Percentiles rank a stretch among this genome's conserved stretches.
These are phyloP conservation scores for Neurospora terricola DNA, from an alignment of 495 filamentous ascomycete genomes.

Conservation along the genomic window DNA sequence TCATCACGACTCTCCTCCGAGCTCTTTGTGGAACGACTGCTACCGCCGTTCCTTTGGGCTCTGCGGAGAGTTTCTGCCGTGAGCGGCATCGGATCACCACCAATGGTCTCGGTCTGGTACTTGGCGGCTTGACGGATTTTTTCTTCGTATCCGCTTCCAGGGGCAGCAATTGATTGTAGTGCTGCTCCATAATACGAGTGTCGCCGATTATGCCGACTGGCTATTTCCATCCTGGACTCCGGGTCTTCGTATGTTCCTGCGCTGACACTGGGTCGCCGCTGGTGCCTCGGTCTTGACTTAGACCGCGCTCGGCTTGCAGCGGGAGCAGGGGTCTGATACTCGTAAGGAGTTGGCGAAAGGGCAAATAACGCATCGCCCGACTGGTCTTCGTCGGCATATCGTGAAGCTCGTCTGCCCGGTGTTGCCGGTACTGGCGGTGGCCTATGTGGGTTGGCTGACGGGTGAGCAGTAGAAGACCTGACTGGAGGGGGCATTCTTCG, in stretches of 20 bases:
- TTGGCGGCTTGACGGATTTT: conserved; percentile 34
- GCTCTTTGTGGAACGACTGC: conserved; percentile 43
- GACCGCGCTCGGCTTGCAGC: conserved; percentile 3
- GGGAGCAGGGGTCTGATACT: conserved; percentile 8
- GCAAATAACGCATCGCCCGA: conserved; percentile 23
- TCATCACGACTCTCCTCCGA: conserved; percentile 42
- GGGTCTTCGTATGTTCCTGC: conserved; percentile 13
- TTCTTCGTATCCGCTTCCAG: conserved; percentile 36
- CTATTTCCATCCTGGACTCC: conserved; percentile 21
- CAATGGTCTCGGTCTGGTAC: conserved; percentile 42
- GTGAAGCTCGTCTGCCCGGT: conserved; percentile 21
- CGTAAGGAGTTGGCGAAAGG: conserved; percentile 19
- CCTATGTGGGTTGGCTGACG: conserved; percentile 22
- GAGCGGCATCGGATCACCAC: conserved; percentile 31
- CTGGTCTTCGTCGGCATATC: conserved; percentile 27
- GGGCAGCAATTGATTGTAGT: conserved; percentile 9
- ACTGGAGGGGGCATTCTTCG: conserved; percentile 31
- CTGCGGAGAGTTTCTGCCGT: conserved; percentile 42
- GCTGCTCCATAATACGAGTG: conserved; percentile 23
- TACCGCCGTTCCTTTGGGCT: conserved; percentile 30
- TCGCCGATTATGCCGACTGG: conserved; percentile 14
- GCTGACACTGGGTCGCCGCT: conserved; percentile 13
- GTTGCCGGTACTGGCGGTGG: conserved; percentile 24
- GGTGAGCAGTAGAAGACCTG: conserved; percentile 32
- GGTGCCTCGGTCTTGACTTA: not conserved